phyloP scores from a whole-genome alignment of 495 filamentous ascomycete genomes.

The Collariella sp. region DNA sequence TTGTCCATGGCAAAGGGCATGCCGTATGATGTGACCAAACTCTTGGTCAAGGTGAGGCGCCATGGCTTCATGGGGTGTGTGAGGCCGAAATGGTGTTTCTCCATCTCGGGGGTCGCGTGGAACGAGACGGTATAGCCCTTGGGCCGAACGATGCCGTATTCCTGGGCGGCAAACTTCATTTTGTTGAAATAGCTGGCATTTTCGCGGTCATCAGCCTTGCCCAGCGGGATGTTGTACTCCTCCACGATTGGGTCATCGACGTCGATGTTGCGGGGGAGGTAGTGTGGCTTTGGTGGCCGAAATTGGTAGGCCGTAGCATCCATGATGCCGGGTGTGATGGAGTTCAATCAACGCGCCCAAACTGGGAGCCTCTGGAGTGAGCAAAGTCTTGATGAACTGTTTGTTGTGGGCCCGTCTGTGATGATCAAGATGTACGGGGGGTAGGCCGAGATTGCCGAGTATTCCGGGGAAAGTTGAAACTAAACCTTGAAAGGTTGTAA shows the following conservation, averaged over 20 bases:
- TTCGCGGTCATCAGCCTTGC: constrained; percentile 44
- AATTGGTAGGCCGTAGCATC: constrained; percentile 26
- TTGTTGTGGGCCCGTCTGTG: too few relatives aligned
- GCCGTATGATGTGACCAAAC: constrained; percentile 85
- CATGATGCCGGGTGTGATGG: constrained; percentile 13
- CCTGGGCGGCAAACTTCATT: constrained; percentile 56
- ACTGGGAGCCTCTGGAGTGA: too few relatives aligned
- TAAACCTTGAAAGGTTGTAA: too few relatives aligned
- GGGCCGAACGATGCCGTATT: constrained; percentile 66
- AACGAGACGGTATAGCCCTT: constrained; percentile 88
- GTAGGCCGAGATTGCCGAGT: too few relatives aligned
- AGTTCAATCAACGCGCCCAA: not conserved
- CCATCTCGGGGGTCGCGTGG: constrained; percentile 91
- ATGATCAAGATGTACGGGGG: too few relatives aligned
- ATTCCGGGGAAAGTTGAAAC: too few relatives aligned
- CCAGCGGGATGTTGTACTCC: constrained; percentile 53
- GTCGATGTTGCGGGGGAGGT: constrained; percentile 39
- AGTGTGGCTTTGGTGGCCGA: constrained; percentile 41
- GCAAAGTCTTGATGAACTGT: too few relatives aligned
- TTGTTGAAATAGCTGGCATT: constrained; percentile 56
- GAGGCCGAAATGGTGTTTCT: constrained; percentile 90
- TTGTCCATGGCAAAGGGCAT: constrained; percentile 95
- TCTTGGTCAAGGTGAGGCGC: constrained; percentile 90
- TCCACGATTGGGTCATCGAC: constrained; percentile 52
- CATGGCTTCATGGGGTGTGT: constrained; percentile 98